Percentiles rank a stretch among this genome's conserved stretches.
Conservation (phyloP, 306 rosid genomes). For the Vigna trinervia region DNA sequence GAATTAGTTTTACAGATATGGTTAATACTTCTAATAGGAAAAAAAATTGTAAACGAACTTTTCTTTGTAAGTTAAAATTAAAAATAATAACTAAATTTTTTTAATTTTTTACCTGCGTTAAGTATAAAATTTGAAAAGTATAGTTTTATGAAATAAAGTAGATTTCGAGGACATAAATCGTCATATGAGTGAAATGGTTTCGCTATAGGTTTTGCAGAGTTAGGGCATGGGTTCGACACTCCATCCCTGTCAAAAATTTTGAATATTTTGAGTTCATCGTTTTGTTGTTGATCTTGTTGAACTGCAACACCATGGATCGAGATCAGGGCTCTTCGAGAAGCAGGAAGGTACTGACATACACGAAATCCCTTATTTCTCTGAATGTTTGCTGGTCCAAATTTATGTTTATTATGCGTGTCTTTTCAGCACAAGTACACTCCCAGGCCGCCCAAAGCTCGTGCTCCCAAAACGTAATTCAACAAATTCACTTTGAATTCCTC, state of each 20-base stretch:
- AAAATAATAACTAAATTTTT: no score
- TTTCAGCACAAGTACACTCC: conserved; percentile 64
- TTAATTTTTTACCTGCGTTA: no score
- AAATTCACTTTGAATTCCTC: conserved; percentile 13
- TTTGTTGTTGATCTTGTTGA: conserved; percentile 42
- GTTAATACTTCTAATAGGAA: no score
- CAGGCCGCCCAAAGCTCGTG: conserved; percentile 39
- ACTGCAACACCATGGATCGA: conserved; percentile 51
- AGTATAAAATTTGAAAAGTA: no score
- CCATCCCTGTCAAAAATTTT: accelerated
- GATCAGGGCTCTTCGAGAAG: conserved; percentile 29
- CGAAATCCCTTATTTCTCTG: not conserved
- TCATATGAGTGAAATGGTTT: not conserved
- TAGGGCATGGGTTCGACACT: conserved; percentile 16
- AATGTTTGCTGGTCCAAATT: not conserved
- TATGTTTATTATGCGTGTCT: not conserved
- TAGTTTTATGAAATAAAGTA: not conserved
- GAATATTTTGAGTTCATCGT: not conserved
- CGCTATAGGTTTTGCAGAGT: accelerated
- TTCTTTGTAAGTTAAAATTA: no score
- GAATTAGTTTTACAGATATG: no score
- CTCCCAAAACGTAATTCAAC: conserved; percentile 48
- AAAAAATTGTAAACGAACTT: no score
- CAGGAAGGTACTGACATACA: conserved; percentile 54
- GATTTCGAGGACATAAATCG: not conserved